phyloP scores from a whole-genome alignment of 2,329 filamentous ascomycete genomes.

The Canariomyces notabilis region DNA sequence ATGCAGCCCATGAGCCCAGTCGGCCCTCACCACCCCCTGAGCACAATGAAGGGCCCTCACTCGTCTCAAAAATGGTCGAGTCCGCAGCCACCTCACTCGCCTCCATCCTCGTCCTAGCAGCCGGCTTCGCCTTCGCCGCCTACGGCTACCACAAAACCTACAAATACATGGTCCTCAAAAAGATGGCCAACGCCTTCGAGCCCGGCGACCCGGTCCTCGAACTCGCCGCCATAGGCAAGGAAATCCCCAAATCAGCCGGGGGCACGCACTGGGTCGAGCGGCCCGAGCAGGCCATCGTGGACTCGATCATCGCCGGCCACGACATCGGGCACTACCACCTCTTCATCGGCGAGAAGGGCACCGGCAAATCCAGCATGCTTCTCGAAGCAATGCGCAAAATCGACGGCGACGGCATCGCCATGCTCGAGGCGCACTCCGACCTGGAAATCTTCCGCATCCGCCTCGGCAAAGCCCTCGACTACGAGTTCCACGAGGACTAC shows the following conservation, averaged over 20 bases:
- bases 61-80: conserved; percentile 63
- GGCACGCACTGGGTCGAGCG: conserved; percentile 74
- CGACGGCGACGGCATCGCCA: conserved; percentile 80
- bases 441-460: conserved; percentile 91
- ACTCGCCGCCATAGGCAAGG: conserved; percentile 63
- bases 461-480: conserved; percentile 89
- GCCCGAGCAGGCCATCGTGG: conserved; percentile 74
- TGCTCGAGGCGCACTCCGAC: conserved; percentile 95
- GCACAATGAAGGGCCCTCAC: conserved; percentile 28
- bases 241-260: conserved; percentile 36
- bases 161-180: conserved; percentile 83
- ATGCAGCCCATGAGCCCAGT: conserved; percentile 3
- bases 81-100: conserved; percentile 70
- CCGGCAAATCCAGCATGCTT: conserved; percentile 94
- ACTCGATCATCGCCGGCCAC: conserved; percentile 73
- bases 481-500: conserved; percentile 96
- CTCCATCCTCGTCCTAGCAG: conserved; percentile 66
- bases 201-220: conserved; percentile 88
- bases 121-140: conserved; percentile 60
- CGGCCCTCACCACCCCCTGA: conserved; percentile 10
- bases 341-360: conserved; percentile 90
- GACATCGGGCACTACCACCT: conserved; percentile 82
- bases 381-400: conserved; percentile 91
- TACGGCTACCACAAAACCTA: conserved; percentile 79
- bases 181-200: conserved; percentile 88